Conservation (phyloP, 2,329 filamentous ascomycete genomes). For the Colletotrichum musae region DNA sequence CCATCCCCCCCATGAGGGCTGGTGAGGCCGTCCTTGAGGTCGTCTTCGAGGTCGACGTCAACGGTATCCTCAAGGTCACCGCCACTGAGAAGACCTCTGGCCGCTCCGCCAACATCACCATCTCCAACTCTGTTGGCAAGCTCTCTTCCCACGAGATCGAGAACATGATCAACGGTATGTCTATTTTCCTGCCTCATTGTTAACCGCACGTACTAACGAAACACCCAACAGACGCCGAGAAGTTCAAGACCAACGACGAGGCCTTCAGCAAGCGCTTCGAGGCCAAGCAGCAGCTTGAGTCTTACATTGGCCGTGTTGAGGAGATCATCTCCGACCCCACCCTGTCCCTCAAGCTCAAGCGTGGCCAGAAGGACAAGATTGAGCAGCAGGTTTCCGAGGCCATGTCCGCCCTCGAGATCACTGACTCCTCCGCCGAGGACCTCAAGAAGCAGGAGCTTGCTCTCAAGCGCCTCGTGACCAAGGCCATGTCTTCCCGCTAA, state of each 20-base stretch:
- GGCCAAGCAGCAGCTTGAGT: slow-evolving; percentile 98
- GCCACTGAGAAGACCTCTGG: slow-evolving; percentile 99
- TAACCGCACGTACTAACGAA: slow-evolving; percentile 43
- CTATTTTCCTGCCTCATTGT: slow-evolving; percentile 33
- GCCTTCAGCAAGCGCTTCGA: slow-evolving; percentile 99
- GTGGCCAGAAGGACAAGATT: slow-evolving; percentile 99
- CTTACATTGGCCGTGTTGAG: slow-evolving; percentile 98
- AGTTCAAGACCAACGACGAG: slow-evolving; percentile 98
- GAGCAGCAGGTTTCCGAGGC: slow-evolving; percentile 96
- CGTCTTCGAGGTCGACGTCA: slow-evolving; percentile 99
- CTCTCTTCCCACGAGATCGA: slow-evolving; percentile 95
- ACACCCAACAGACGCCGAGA: slow-evolving; percentile 80
- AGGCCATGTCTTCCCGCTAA: slow-evolving; percentile 96
- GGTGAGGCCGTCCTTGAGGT: slow-evolving; percentile 97
- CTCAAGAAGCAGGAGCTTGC: slow-evolving; percentile 99
- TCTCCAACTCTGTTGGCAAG: slow-evolving; percentile 99
- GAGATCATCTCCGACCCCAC: slow-evolving; percentile 98
- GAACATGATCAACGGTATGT: slow-evolving; percentile 90
- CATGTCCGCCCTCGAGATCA: slow-evolving; percentile 97
- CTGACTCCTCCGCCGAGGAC: slow-evolving; percentile 92
- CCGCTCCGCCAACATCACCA: slow-evolving; percentile 99
- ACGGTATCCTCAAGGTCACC: slow-evolving; percentile 99
- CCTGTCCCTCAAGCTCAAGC: slow-evolving; percentile 97
- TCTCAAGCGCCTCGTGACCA: slow-evolving; percentile 97
- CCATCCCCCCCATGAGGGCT: slow-evolving; percentile 89